phyloP scores from a whole-genome alignment of 345 rosid genomes.

The Gossypium turneri region DNA sequence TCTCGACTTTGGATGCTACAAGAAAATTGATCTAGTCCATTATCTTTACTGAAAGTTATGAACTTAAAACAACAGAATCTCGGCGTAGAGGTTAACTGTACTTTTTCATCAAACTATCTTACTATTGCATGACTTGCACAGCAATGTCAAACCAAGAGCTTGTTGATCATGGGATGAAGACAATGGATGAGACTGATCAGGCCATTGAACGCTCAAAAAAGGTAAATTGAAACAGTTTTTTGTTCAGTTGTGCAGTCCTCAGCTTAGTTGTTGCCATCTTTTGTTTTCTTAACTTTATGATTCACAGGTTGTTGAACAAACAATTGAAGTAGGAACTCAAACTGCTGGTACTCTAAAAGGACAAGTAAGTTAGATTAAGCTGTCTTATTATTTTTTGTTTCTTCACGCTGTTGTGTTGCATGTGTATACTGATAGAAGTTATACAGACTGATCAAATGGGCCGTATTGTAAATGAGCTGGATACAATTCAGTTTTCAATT shows the following conservation, averaged over 20 bases:
- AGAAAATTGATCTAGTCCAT: not conserved
- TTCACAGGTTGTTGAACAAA: constrained; percentile 86
- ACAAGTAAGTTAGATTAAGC: constrained; percentile 54
- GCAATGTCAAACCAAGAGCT: constrained; percentile 97
- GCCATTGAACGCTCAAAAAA: constrained; percentile 88
- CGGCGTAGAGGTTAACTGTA: not conserved
- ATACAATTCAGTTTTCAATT: constrained; percentile 94
- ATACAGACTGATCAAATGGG: constrained; percentile 99
- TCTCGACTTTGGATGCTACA: not conserved
- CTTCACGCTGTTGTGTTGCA: not conserved
- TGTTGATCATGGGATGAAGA: constrained; percentile 64
- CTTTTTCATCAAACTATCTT: not conserved
- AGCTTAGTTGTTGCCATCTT: constrained; percentile 10
- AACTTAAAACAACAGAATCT: not conserved
- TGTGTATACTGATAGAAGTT: constrained; percentile 23
- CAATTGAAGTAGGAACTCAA: constrained; percentile 97
- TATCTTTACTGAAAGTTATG: not conserved
- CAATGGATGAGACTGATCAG: constrained; percentile 98
- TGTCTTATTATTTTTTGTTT: not conserved
- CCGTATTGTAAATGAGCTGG: constrained; percentile 89
- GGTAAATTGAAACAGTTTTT: constrained; percentile 30
- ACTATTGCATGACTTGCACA: constrained; percentile 21
- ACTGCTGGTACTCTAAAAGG: constrained; percentile 87
- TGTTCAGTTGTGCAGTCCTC: not conserved
- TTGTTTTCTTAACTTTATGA: constrained; percentile 18